These are phyloP conservation scores for Penicillium psychrofluorescens DNA, from an alignment of 495 filamentous ascomycete genomes.

Conservation along the genomic window DNA sequence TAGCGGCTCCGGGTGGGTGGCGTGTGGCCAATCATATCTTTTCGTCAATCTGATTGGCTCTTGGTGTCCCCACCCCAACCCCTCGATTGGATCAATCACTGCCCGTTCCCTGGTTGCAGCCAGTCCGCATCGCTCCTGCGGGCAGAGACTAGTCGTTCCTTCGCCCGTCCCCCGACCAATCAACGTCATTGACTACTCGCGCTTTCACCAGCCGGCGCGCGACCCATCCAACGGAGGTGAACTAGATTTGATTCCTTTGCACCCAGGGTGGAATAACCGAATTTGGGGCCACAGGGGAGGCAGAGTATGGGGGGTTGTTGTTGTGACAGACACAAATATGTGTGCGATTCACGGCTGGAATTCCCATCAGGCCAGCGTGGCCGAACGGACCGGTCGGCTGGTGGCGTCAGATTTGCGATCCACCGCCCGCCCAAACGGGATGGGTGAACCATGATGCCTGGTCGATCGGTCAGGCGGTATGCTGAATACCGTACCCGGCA, in stretches of 20 bases:
- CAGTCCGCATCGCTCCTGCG: conserved; percentile 26
- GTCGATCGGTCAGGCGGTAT: conserved; percentile 12
- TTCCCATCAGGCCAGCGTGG: conserved; percentile 18
- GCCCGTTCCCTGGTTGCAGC: conserved; percentile 15
- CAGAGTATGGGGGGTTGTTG: too few relatives aligned
- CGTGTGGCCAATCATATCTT: conserved; percentile 11
- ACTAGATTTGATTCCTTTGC: too few relatives aligned
- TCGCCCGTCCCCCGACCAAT: conserved; percentile 23
- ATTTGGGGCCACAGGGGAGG: too few relatives aligned
- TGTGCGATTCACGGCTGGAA: not conserved
- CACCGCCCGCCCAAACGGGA: conserved; percentile 17
- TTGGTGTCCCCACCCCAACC: too few relatives aligned
- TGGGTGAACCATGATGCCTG: not conserved
- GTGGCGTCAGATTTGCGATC: conserved; percentile 9
- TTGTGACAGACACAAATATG: too few relatives aligned
- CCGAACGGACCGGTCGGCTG: conserved; percentile 9
- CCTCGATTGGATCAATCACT: too few relatives aligned
- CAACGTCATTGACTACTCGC: conserved; percentile 7
- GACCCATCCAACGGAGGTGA: too few relatives aligned
- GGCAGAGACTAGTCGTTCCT: conserved; percentile 13
- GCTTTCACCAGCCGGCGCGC: too few relatives aligned
- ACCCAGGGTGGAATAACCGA: too few relatives aligned
- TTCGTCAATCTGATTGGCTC: too few relatives aligned
- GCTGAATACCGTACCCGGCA: conserved; percentile 16
- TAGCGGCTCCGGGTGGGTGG: conserved; percentile 17